Base-by-base conservation (phyloP, 805 yeast genomes). In the Yarrowia sp. region DNA sequence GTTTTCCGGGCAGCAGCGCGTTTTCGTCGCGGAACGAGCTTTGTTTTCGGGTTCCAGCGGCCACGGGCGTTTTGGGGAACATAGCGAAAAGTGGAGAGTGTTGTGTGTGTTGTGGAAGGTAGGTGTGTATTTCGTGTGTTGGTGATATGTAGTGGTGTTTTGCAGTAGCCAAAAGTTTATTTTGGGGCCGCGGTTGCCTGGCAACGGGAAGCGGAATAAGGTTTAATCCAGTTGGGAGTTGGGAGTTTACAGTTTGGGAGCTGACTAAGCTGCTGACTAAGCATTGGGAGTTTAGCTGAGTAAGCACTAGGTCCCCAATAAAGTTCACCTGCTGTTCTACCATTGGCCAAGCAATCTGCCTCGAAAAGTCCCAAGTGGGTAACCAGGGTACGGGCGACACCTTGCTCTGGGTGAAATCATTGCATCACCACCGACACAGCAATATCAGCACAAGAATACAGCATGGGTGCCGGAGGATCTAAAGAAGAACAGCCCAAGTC, bases 381-480 rank as follows among this genome's bases (percentile, higher is more conserved):
- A 24, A 24, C 24, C 15, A 49, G 39, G 39, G 55, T 33, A 15
- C 33, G 52, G 36, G 34, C 17, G 15, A 24, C 19, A 24, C 30
- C 30, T 24, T 24, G 30, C 30, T 24, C 30, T 24, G 30, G 30
- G 30, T 40, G 61, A 55, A 55, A 55, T 55, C 43, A 36, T 39
- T 42, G 60, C 60, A 20, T 36, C 61, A 55, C 39, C 20, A 30
- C 14, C 17, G 10, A 36, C 38, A 56, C 42, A 33, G n/a, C 33
- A 52, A 17, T 8, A 19, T n/a, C 40, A 42, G 38, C 63, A 55
- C 46, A 14, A 40, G 7, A 20, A 20, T 40, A 40, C 63, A 58
- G 64, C 64, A 74, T 74, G 77, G 77, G 77, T 66, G 75, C 75
- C 69, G 64, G 72, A 12, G 44, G 70, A 15, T 74, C 76, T 58